Evolutionary conservation across 257 asterid genomes (phyloP), one percentile per base, ranked within the genome.

Genomic region (Capsicum baccatum): DNA sequence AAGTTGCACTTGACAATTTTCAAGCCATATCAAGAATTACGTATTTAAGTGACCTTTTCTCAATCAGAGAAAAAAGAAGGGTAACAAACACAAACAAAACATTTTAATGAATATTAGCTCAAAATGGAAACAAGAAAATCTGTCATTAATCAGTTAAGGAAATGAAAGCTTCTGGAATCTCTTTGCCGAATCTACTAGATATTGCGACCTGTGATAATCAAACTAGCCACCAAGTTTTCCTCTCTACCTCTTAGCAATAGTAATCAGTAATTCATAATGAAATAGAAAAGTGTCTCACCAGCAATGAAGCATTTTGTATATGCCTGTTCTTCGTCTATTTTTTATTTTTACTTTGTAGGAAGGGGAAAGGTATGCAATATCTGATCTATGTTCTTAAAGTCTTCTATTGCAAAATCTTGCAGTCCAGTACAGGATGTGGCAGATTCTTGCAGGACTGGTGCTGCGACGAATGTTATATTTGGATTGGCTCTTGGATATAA

Each of bases 401-500:
- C 42, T 60, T 39, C 39, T 39, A 21, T 58, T 67, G 16, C 42
- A 57, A 33, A 64, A 62, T 81, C 26, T 64, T 68, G 80, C 90
- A 89, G 91, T 84, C 92, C 89, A 8, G 92, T 89, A 59, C 87
- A 86, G 76, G 92, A 89, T 85, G 92, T 88, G 81, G 91, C 91
- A 16, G 92, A 90, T 84, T 86, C 92, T 13, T 90, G 91, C 86
- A 89, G 90, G 57, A 90, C 92, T 63, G 91, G 92, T 73, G 91
- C 92, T 47, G 92, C 91, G 39, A 86, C 91, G 35, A 90, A 90
- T 84, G 90, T 88, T 66, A 90, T 88, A 82, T 88, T 90, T 84
- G 91, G 92, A 74, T 89, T 90, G 54, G 91, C 92, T 57, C 84
- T 88, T 83, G 92, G 92, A 87, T 90, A 90, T 83, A 87, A 87